Percentiles rank a stretch among this genome's conserved stretches.
Conservation (phyloP, 495 filamentous ascomycete genomes). For the Trypethelium eluteriae region DNA sequence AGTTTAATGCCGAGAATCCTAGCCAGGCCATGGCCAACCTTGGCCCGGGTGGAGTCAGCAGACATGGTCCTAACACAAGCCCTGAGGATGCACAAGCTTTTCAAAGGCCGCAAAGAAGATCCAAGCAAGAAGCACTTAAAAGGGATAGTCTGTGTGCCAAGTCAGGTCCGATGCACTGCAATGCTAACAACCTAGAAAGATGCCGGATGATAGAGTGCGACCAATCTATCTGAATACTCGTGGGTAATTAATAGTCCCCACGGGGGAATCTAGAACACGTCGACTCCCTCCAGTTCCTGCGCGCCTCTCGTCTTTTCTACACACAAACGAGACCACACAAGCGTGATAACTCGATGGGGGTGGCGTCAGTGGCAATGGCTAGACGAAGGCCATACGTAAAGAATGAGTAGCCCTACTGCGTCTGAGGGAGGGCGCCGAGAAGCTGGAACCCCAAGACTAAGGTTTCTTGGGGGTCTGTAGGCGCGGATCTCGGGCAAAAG, state of each 20-base stretch:
- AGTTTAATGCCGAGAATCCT: conserved; percentile 82
- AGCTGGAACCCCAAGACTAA: neutral
- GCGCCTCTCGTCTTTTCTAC: conserved; percentile 7
- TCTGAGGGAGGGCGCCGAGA: neutral
- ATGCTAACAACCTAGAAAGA: neutral
- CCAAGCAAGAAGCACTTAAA: neutral
- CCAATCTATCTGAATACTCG: neutral
- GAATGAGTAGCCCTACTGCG: neutral
- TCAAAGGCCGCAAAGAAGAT: neutral
- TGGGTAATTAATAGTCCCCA: neutral
- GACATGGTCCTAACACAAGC: conserved; percentile 11
- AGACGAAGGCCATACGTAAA: neutral
- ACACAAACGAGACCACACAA: neutral
- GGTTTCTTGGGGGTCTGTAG: neutral
- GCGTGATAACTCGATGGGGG: neutral
- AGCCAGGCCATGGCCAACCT: conserved; percentile 65
- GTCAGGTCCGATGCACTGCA: neutral
- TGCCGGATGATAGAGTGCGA: neutral
- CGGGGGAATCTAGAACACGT: neutral
- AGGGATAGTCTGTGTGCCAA: neutral
- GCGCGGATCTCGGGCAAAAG: neutral
- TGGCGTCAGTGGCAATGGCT: neutral
- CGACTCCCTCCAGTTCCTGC: neutral
- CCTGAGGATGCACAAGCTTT: neutral
- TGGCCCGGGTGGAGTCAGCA: conserved; percentile 36